Evolutionary conservation across 1,284 basidiomycete species (phyloP), one percentile per base, ranked within the genome.

Genomic region (Cystobasidiaceae sp.): DNA sequence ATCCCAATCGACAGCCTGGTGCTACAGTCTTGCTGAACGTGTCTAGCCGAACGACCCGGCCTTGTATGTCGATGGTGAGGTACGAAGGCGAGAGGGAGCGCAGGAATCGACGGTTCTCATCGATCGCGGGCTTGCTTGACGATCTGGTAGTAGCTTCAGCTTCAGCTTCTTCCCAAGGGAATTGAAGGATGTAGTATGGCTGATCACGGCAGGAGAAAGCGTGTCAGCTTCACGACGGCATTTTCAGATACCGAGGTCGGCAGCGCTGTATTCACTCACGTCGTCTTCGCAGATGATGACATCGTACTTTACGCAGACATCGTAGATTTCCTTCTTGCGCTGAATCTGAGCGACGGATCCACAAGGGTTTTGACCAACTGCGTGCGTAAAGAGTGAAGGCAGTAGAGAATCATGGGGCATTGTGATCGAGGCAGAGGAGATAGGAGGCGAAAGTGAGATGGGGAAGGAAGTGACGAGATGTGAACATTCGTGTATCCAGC

Each of bases 151-250:
- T 28, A 44, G 51, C 41, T 27, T 55, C 51, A 25, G 28, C 34
- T 30, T 64, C 51, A 28, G 44, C 37, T 17, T 54, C 39, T 28
- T 50, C 61, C 44, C 48, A 55, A 3, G 56, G 63, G 37, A 66
- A 58, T 74, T 87, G 86, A 19, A 91, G 78, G 78, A 88, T 88
- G 75, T 84, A 90, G 77, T 90, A 90, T 7, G 88, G 89, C 76
- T 90, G 63, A 85, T 82, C 68, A 88, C 87, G 69, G 88, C 83
- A 19, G 87, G 71, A 70, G 46, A 25, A 28, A 17, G 23, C 33
- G 30, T 9, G 2, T 28, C n/a, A 51, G 4, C n/a, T n/a, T n/a
- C n/a, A n/a, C n/a, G n/a, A n/a, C n/a, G n/a, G n/a, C n/a, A n/a
- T n/a, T n/a, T n/a, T n/a, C n/a, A n/a, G n/a, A n/a, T n/a, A n/a